Evolutionary conservation across 129 eudicot genomes (phyloP).

Genomic region (Flaveria brownii): DNA sequence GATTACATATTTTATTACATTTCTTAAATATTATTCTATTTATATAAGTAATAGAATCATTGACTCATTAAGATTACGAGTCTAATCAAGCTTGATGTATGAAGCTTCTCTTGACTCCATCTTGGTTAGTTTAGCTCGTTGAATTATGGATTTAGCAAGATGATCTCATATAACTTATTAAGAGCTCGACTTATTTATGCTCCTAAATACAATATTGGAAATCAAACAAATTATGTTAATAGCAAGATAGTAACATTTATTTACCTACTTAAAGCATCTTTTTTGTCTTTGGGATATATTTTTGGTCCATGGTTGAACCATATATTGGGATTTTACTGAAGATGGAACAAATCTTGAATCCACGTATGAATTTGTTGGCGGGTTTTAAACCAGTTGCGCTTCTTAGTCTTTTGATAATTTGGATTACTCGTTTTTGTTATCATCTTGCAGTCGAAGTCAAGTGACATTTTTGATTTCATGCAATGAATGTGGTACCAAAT

Average conservation of each 20-base stretch:
- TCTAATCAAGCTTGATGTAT: background rate
- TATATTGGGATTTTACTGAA: background rate
- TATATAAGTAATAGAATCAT: background rate
- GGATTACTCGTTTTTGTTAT: conserved; percentile 33
- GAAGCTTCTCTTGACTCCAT: background rate
- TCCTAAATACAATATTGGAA: background rate
- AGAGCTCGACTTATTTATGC: too few relatives aligned
- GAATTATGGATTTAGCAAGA: background rate
- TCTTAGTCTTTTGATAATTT: background rate
- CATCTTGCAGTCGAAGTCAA: conserved; percentile 6
- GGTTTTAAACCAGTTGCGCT: conserved; percentile 28
- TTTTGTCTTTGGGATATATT: background rate
- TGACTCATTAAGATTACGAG: background rate
- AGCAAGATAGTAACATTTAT: background rate
- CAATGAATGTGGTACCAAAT: conserved; percentile 33
- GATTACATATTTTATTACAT: background rate
- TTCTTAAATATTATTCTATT: background rate
- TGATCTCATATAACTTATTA: background rate
- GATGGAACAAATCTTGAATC: conserved; percentile 3
- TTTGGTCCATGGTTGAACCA: background rate
- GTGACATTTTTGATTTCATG: conserved; percentile 26
- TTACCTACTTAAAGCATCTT: background rate
- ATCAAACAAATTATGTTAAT: background rate
- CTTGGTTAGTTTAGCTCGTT: background rate
- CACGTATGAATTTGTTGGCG: conserved; percentile 25